Evolutionary conservation across 2,329 filamentous ascomycete genomes (phyloP).

Genomic region (Cordyceps javanica): DNA sequence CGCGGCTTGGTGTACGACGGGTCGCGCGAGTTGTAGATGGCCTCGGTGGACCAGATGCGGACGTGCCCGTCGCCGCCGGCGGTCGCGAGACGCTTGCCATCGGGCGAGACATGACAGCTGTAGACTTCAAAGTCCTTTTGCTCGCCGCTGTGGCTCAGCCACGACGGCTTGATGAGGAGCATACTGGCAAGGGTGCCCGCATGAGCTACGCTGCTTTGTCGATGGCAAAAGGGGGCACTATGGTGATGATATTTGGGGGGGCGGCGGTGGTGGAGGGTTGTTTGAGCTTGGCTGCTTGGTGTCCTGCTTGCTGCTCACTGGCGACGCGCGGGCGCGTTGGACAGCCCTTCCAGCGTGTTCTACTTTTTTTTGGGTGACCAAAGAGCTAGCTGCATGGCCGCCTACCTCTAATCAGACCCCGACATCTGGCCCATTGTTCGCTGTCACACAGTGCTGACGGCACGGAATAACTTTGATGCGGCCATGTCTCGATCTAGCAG

Average conservation of each 20-base stretch:
- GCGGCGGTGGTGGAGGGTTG: slow-evolving; percentile 1
- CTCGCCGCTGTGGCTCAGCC: slow-evolving; percentile 94
- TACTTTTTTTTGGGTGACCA: too few relatives aligned
- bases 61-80: slow-evolving; percentile 97
- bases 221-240: background rate
- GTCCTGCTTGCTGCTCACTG: background rate
- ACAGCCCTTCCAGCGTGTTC: slow-evolving; percentile 11
- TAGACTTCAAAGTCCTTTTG: slow-evolving; percentile 98
- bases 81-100: slow-evolving; percentile 85
- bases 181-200: slow-evolving; percentile 36
- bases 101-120: slow-evolving; percentile 93
- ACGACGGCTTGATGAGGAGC: slow-evolving; percentile 90
- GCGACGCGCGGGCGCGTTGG: slow-evolving; percentile 13
- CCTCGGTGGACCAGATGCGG: slow-evolving; percentile 94
- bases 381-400: too few relatives aligned
- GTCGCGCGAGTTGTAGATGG: slow-evolving; percentile 76
- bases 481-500: background rate
- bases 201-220: slow-evolving; percentile 2
- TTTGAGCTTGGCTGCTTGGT: slow-evolving; percentile 7
- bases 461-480: slow-evolving; percentile 12
- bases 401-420: background rate
- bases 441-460: background rate
- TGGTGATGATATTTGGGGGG: background rate
- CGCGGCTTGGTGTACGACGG: slow-evolving; percentile 69
- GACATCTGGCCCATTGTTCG: background rate